phyloP scores from a whole-genome alignment of 129 eudicot genomes.

The Lonicera japonica region DNA sequence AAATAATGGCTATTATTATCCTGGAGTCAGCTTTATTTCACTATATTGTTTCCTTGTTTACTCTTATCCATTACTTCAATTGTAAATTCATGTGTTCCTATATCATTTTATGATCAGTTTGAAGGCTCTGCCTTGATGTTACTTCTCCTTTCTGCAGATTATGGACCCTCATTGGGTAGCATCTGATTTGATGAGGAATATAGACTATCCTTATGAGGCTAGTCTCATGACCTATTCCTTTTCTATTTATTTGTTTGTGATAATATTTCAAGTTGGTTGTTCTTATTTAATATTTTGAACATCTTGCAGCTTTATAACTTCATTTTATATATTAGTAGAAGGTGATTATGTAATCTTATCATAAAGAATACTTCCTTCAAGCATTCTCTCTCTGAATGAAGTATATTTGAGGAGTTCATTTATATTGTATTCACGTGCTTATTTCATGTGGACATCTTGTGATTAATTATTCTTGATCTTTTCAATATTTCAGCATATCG shows the following conservation, averaged over 20 bases:
- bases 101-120: background rate
- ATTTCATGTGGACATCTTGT: background rate
- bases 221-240: constrained; percentile 10
- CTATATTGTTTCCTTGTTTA: no score
- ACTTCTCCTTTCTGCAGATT: constrained; percentile 40
- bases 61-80: no score
- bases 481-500: constrained; percentile 61
- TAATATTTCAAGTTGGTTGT: no score
- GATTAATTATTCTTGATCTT: background rate
- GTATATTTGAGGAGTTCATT: no score
- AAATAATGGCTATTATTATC: no score
- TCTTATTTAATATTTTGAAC: background rate
- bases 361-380: no score
- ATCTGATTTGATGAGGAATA: constrained; percentile 67
- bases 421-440: background rate
- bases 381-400: background rate
- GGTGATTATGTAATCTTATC: background rate
- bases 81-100: no score
- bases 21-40: no score
- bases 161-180: constrained; percentile 98
- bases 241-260: background rate
- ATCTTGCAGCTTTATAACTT: background rate
- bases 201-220: constrained; percentile 92
- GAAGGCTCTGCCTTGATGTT: background rate
- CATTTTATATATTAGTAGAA: background rate